These are phyloP conservation scores for Straminergon stramineum DNA, from an alignment of 225 moss, liverwort and hornwort species.

Conservation along the genomic window DNA sequence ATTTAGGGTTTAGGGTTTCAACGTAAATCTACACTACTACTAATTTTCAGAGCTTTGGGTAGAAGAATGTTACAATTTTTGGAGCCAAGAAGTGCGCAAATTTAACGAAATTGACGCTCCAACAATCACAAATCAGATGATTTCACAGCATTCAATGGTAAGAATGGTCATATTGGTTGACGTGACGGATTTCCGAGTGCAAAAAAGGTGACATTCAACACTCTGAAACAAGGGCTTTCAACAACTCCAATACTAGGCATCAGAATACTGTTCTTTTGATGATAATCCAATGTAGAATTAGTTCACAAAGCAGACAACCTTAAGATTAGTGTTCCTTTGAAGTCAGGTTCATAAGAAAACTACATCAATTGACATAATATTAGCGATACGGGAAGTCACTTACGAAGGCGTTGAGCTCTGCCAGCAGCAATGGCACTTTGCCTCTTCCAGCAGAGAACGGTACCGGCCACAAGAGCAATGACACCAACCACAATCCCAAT, in stretches of 20 bases:
- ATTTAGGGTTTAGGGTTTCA: background rate
- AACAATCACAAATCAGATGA: background rate
- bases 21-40: background rate
- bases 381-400: background rate
- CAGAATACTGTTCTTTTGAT: too few species aligned
- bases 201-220: background rate
- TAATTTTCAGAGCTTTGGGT: too few species aligned
- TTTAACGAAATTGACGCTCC: background rate
- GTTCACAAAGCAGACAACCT: background rate
- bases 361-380: background rate
- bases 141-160: background rate
- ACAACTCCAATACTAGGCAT: background rate
- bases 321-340: background rate
- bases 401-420: slow-evolving; percentile 46
- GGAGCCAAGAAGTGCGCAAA: background rate
- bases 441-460: slow-evolving; percentile 18
- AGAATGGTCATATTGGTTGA: background rate
- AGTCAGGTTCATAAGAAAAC: background rate
- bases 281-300: background rate
- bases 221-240: background rate
- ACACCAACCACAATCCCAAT: slow-evolving; percentile 16
- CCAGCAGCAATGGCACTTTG: background rate
- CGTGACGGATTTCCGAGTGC: background rate
- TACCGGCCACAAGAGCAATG: background rate
- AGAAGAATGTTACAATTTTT: too few species aligned